Evolutionary conservation across 2,329 filamentous ascomycete species (phyloP).

Genomic region (Penicillium crustosum): DNA sequence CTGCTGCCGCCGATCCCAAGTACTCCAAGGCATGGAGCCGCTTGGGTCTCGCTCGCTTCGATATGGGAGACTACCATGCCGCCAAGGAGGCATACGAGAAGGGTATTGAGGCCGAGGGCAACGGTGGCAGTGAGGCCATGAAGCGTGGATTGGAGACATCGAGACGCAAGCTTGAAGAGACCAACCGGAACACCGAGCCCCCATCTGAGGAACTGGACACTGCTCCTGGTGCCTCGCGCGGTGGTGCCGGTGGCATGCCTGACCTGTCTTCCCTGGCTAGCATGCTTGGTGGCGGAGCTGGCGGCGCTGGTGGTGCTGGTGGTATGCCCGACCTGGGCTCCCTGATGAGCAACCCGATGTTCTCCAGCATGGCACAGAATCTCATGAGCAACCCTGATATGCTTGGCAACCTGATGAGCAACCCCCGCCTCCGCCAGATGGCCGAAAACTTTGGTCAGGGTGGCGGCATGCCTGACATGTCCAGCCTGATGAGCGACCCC

Average conservation of each 20-base stretch:
- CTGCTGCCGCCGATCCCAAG: conserved; percentile 79
- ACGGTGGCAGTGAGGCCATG: conserved; percentile 93
- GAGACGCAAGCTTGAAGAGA: conserved; percentile 80
- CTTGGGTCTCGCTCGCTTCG: conserved; percentile 86
- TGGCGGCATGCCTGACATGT: conserved; percentile 86
- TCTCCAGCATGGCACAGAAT: conserved; percentile 93
- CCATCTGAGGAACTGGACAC: conserved; percentile 55
- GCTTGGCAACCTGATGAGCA: conserved; percentile 90
- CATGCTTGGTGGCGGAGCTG: conserved; percentile 64
- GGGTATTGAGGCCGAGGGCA: conserved; percentile 92
- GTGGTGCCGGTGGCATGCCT: conserved; percentile 63
- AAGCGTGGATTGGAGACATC: conserved; percentile 95
- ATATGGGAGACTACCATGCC: conserved; percentile 84
- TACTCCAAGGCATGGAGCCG: conserved; percentile 98
- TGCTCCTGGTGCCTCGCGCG: conserved; percentile 46
- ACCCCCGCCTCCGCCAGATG: conserved; percentile 85
- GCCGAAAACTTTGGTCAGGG: conserved; percentile 71
- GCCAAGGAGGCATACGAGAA: conserved; percentile 92
- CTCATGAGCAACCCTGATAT: conserved; percentile 95
- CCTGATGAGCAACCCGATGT: conserved; percentile 98
- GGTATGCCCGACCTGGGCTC: conserved; percentile 82
- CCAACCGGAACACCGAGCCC: conserved; percentile 57
- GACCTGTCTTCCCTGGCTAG: conserved; percentile 69
- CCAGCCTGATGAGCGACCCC: conserved; percentile 85
- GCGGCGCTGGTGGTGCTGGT: conserved; percentile 55